Conservation (phyloP, 805 yeast genomes). For the Monosporozyma solicola region DNA sequence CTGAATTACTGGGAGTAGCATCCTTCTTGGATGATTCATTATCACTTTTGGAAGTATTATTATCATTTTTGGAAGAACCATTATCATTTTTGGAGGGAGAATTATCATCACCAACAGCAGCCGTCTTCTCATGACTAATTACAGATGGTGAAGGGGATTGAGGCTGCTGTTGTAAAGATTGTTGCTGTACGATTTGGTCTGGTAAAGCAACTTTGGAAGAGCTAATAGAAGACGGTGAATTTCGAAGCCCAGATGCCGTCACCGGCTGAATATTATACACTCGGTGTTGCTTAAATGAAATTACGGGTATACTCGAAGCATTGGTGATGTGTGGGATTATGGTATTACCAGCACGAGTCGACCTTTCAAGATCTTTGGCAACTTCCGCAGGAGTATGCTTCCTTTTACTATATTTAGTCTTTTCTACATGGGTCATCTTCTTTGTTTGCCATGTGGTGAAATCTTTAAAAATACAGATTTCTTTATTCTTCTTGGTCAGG, state of each 20-base stretch:
- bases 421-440: conserved; percentile 26
- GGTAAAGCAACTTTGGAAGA: neutral
- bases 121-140: too few species aligned
- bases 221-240: neutral
- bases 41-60: neutral
- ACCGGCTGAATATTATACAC: neutral
- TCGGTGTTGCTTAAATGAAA: neutral
- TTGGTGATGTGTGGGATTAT: neutral
- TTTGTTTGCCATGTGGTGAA: conserved; percentile 26
- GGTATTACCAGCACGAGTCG: neutral
- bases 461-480: conserved; percentile 27
- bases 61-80: neutral
- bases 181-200: neutral
- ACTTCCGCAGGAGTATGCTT: conserved; percentile 10
- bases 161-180: neutral
- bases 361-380: neutral
- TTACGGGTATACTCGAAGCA: neutral
- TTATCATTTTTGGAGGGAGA: neutral
- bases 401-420: conserved; percentile 25
- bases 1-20: neutral
- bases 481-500: conserved; percentile 22
- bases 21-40: neutral
- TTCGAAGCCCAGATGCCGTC: neutral
- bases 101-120: too few species aligned
- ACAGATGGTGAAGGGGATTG: neutral